Evolutionary conservation across 176 grass and related monocot species (phyloP), one percentile per base, ranked within the genome.

Genomic region (Lolium multiflorum): DNA sequence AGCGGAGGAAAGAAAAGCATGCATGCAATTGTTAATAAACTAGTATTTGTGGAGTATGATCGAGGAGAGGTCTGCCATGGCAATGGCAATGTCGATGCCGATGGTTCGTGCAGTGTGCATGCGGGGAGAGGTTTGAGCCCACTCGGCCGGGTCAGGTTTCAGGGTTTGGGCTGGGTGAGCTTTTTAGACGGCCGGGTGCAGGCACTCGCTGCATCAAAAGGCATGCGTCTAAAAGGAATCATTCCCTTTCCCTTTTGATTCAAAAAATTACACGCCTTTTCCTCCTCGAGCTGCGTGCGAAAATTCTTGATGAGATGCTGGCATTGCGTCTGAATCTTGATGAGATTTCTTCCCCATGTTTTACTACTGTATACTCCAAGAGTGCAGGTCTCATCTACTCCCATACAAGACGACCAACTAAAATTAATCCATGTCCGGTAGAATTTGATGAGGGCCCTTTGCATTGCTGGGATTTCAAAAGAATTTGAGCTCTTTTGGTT

Each of bases 181-280:
- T 87, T 83, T 90, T 87, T 26, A 90, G 80, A 87, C 65, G 60
- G 74, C 24, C 71, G 16, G 55, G 82, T n/a, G 22, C 21, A 74
- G 47, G 63, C 39, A 71, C 52, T 48, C 76, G 9, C 79, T 75
- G 81, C 89, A 87, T 91, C 80, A 91, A 91, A 91, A 91, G 89
- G 81, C 81, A 80, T 80, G 89, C 86, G 74, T 85, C 72, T 67
- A 16, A 85, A 87, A 91, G 85, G 89, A 91, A 91, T 91, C 89
- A 87, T 75, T 68, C 81, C 80, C 75, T 91, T 84, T 43, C 75
- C 75, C 85, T 91, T 87, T 87, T 68, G 57, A 74, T 87, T 91
- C 85, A 91, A 74, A 74, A 18, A 7, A 12, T 71, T 65, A 76
- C 73, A 60, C 10, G 28, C 49, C 74, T 80, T 86, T 86, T 83